Evolutionary conservation across 2,329 filamentous ascomycete genomes (phyloP), one percentile per base, ranked within the genome.

Genomic region (Ophiostoma angusticollis): DNA sequence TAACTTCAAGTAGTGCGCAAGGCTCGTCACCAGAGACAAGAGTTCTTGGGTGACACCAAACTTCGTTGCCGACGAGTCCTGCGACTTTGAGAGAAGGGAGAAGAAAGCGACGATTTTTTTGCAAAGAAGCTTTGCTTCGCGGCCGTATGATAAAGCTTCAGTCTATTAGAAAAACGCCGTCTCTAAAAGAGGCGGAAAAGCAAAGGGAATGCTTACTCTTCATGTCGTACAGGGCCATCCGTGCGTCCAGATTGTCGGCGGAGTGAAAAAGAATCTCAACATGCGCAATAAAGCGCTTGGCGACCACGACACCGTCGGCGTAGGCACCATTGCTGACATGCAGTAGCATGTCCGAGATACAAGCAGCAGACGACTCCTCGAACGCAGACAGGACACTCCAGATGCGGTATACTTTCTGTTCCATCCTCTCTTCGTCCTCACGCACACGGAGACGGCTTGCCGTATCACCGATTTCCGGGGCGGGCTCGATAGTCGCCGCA

Each of bases 21-120:
- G 71, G 25, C 91, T 89, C 28, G 91, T 98, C 38, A 98, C 91
- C 7, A 98, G 71, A 6, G 89, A 93, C n/a, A 98, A 64, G n/a
- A 98, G 71, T 57, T 98, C 91, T 58, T 98, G 91, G 8, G 91
- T 98, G 23, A 98, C 91, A 31, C 91, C 91, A 30, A 96, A 74
- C 56, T 95, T 91, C 42, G 84, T 74, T 27, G 84, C 78, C n/a
- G 81, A 84, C 8, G 79, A 84, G 53, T 95, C 87, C 55, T 96
- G 89, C 1, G 87, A 91, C 58, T 94, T 94, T 6, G 89, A 93
- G 8, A 98, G 69, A 14, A 98, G 67, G 11, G 86, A 86, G 58
- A 98, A 98, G 66, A 98, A 98, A 19, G 89, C 84, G 6, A 98
- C 91, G 39, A 98, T 93, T 61, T 98, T 98, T 62, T 98, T 98